These are phyloP conservation scores for Xylaria sp. DNA, from an alignment of 2,329 filamentous ascomycete species.

Conservation along the genomic window DNA sequence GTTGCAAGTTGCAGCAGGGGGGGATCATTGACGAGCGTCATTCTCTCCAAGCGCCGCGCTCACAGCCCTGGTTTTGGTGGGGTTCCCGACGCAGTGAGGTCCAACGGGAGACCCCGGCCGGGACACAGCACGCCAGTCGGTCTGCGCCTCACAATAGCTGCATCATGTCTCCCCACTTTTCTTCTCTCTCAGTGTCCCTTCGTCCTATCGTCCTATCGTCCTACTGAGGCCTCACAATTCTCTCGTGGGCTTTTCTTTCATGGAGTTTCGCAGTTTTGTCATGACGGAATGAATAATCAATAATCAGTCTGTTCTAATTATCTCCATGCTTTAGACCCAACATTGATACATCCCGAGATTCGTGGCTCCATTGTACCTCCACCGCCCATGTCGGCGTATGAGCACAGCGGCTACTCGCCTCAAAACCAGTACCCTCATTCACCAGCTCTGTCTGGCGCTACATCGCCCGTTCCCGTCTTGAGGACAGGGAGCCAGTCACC, in stretches of 20 bases:
- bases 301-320: slow-evolving; percentile 47
- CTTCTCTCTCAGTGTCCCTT: slow-evolving; percentile 20
- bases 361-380: slow-evolving; percentile 56
- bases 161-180: slow-evolving; percentile 24
- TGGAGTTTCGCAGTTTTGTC: slow-evolving; percentile 15
- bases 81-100: slow-evolving; percentile 25
- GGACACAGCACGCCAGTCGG: slow-evolving; percentile 25
- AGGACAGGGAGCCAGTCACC: slow-evolving; percentile 72
- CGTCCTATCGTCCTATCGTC: neutral
- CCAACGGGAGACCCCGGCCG: slow-evolving; percentile 36
- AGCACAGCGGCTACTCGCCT: slow-evolving; percentile 59
- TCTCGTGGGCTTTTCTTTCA: slow-evolving; percentile 21
- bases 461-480: slow-evolving; percentile 57
- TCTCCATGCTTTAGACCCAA: slow-evolving; percentile 59
- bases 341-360: slow-evolving; percentile 66
- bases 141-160: slow-evolving; percentile 32
- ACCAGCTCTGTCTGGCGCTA: slow-evolving; percentile 69
- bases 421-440: slow-evolving; percentile 66
- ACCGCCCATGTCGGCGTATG: slow-evolving; percentile 59
- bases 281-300: slow-evolving; percentile 31
- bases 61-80: slow-evolving; percentile 25
- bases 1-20: slow-evolving; percentile 21
- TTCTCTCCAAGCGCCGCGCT: slow-evolving; percentile 14
- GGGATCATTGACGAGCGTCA: neutral
- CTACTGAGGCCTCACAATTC: slow-evolving; percentile 34